These are phyloP conservation scores for Paraurostyla sp. DNA, from an alignment of 73 alveolate species.

Conservation along the genomic window DNA sequence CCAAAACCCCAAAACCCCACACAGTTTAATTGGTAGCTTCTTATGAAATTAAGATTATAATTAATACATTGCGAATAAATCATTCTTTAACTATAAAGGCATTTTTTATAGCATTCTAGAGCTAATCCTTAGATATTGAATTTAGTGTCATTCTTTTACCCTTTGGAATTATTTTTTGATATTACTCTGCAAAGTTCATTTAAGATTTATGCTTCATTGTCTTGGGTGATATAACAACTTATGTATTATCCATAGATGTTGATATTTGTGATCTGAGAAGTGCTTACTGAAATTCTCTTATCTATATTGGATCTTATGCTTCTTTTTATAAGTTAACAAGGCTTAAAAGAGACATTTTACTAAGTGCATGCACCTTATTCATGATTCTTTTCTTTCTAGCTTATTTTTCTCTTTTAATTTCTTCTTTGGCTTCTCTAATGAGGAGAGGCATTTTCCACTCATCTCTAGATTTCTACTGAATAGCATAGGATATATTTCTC, in stretches of 20 bases:
- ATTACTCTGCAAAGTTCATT: no score
- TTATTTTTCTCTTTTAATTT: slow-evolving; percentile 11
- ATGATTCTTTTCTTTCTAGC: slow-evolving; percentile 2
- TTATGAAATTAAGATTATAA: no score
- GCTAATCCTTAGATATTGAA: no score
- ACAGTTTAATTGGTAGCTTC: no score
- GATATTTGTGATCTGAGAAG: not conserved
- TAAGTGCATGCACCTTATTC: slow-evolving; percentile 9
- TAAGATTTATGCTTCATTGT: no score
- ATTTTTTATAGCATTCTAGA: no score
- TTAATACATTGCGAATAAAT: no score
- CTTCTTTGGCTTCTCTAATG: slow-evolving; percentile 23
- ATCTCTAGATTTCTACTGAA: slow-evolving; percentile 5
- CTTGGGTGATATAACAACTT: no score
- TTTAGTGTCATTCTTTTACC: no score
- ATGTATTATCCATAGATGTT: not conserved
- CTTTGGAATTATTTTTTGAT: no score
- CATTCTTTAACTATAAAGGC: no score
- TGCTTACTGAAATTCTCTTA: not conserved
- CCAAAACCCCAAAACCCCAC: no score
- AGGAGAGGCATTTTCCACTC: slow-evolving; percentile 45
- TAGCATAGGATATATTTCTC: not conserved
- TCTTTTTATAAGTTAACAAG: not conserved
- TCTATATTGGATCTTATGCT: not conserved
- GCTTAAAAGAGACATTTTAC: not conserved